phyloP scores from a whole-genome alignment of 345 rosid species.

The Lumnitzera littorea region DNA sequence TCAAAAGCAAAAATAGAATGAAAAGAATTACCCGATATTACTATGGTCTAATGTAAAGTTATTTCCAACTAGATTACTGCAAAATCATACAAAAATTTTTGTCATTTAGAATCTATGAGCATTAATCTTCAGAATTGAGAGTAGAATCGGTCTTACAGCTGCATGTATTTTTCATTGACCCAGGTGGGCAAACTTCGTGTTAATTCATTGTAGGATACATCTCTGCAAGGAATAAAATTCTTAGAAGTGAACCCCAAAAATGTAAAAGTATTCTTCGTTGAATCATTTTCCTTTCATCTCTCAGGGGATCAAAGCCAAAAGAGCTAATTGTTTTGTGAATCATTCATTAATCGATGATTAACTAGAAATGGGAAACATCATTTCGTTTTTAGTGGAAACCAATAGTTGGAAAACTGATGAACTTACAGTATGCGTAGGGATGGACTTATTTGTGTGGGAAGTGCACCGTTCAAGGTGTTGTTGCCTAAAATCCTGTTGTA shows the following conservation, averaged over 20 bases:
- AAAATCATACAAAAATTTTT: too few relatives aligned
- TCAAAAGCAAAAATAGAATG: not conserved
- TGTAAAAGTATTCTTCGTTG: not conserved
- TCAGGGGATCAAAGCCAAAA: not conserved
- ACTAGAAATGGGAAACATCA: not conserved
- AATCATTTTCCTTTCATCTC: not conserved
- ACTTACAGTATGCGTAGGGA: slow-evolving; percentile 51
- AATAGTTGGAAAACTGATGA: not conserved
- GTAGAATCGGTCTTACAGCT: slow-evolving; percentile 33
- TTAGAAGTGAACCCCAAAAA: not conserved
- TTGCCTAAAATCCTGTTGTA: slow-evolving; percentile 52
- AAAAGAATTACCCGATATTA: slow-evolving; percentile 32
- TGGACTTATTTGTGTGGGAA: slow-evolving; percentile 41
- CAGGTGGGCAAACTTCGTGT: slow-evolving; percentile 65
- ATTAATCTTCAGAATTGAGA: not conserved
- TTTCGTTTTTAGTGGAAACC: not conserved
- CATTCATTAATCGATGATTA: not conserved
- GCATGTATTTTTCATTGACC: slow-evolving; percentile 33
- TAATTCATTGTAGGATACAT: slow-evolving; percentile 68
- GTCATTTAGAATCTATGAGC: too few relatives aligned
- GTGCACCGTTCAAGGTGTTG: slow-evolving; percentile 42
- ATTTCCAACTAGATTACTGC: slow-evolving; percentile 74
- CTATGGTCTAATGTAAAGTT: slow-evolving; percentile 41
- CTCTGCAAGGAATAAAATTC: slow-evolving; percentile 32
- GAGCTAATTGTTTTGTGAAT: not conserved